A percentile compares a stretch with the other conserved stretches of the same genome.
Evolutionary conservation across 1,284 basidiomycete species (phyloP).

Genomic region (Austroboletus niveus): DNA sequence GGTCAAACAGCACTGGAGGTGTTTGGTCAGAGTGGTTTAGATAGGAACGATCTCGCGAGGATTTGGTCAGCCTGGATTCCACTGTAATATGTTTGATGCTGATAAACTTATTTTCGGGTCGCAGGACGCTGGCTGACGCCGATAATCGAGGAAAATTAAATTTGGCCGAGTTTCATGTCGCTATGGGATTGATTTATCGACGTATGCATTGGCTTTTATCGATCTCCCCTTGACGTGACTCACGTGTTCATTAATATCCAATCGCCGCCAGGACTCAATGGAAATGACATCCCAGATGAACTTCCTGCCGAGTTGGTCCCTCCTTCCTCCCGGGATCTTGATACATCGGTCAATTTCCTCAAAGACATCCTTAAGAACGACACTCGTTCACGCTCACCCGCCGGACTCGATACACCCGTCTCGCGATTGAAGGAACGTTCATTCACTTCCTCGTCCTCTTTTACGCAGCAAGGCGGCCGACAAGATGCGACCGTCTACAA

Average conservation of each 20-base stretch:
- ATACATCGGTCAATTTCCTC: slow-evolving; percentile 88
- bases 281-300: slow-evolving; percentile 85
- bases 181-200: slow-evolving; percentile 98
- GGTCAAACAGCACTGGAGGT: slow-evolving; percentile 89
- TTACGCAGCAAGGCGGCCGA: slow-evolving; percentile 51
- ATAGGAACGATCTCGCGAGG: slow-evolving; percentile 87
- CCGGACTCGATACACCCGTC: slow-evolving; percentile 46
- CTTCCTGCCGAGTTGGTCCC: slow-evolving; percentile 91
- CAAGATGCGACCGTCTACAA: slow-evolving; percentile 95
- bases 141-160: slow-evolving; percentile 94
- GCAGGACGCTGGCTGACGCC: slow-evolving; percentile 84
- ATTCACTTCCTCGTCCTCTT: slow-evolving; percentile 55
- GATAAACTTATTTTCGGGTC: neutral
- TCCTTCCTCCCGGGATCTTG: slow-evolving; percentile 89
- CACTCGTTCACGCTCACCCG: slow-evolving; percentile 58
- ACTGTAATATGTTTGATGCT: neutral
- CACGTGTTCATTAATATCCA: neutral
- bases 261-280: slow-evolving; percentile 73
- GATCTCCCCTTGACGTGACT: slow-evolving; percentile 2
- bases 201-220: slow-evolving; percentile 50
- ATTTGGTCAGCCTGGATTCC: slow-evolving; percentile 71
- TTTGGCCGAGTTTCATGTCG: slow-evolving; percentile 95
- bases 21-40: slow-evolving; percentile 91
- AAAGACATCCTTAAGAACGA: slow-evolving; percentile 91
- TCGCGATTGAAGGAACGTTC: slow-evolving; percentile 71